A percentile compares a stretch with the other conserved stretches of the same genome.
Conservation (phyloP, 768 basidiomycete species). For the Daedaleopsis sinensis region DNA sequence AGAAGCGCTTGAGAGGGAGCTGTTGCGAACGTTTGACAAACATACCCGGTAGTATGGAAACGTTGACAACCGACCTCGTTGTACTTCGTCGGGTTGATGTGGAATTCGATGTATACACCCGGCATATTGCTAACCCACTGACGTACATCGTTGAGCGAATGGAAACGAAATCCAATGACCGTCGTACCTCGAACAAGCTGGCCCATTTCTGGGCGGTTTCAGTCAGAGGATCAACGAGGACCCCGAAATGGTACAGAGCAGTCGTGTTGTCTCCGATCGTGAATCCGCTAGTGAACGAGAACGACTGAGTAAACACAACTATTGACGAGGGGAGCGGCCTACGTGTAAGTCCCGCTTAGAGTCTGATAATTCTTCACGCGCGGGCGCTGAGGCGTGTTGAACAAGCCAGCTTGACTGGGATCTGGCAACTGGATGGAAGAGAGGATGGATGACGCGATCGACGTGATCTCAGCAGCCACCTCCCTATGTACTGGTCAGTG, state of each 20-base stretch:
- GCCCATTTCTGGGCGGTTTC: conserved; percentile 88
- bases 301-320: conserved; percentile 3
- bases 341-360: conserved; percentile 70
- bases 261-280: conserved; percentile 66
- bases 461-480: conserved; percentile 59
- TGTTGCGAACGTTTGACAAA: conserved; percentile 31
- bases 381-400: conserved; percentile 63
- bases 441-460: conserved; percentile 71
- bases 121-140: conserved; percentile 71
- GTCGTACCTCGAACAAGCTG: conserved; percentile 67
- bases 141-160: conserved; percentile 1
- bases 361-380: conserved; percentile 62
- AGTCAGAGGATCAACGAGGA: conserved; percentile 84
- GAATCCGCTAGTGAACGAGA: conserved; percentile 55
- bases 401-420: conserved; percentile 70
- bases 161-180: not conserved
- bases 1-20: conserved; percentile 93
- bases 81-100: conserved; percentile 71
- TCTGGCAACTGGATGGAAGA: conserved; percentile 73
- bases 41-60: not conserved
- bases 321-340: conserved; percentile 28
- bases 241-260: conserved; percentile 69
- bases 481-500: conserved; percentile 39
- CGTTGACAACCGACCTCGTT: conserved; percentile 57
- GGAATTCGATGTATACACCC: conserved; percentile 70